phyloP scores from a whole-genome alignment of 306 rosid genomes.

The Rosa persica region DNA sequence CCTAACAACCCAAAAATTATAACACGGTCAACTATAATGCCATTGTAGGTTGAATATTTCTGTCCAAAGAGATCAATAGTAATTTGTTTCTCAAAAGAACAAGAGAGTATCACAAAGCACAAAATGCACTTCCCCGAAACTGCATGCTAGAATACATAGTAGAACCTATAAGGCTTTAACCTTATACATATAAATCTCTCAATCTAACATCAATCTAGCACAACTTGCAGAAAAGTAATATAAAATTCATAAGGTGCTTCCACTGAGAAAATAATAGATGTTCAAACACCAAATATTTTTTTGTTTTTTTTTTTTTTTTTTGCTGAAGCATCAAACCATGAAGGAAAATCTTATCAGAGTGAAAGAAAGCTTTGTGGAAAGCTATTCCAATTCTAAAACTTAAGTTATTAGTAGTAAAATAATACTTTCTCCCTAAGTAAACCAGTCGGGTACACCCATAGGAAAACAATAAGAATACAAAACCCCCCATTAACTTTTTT shows the following conservation, averaged over 20 bases:
- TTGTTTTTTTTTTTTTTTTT: neutral
- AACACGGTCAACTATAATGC: neutral
- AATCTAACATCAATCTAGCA: neutral
- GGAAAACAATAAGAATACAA: neutral
- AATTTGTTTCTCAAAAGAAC: neutral
- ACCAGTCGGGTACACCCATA: neutral
- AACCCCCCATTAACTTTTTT: neutral
- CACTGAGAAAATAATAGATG: neutral
- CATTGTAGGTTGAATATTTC: neutral
- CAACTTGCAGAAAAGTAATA: neutral
- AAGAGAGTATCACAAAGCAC: neutral
- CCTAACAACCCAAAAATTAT: constrained; percentile 38
- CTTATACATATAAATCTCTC: neutral
- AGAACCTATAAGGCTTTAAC: neutral
- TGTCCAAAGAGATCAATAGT: neutral
- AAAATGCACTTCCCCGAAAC: neutral
- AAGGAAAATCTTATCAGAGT: neutral
- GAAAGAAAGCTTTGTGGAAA: neutral
- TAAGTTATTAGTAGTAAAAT: neutral
- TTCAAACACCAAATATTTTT: neutral
- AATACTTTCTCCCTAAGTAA: neutral
- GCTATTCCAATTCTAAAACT: neutral
- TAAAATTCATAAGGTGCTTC: neutral
- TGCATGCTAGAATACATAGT: neutral
- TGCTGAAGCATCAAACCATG: neutral